Evolutionary conservation across 768 basidiomycete genomes (phyloP).

Genomic region (Fistulinella prunicolor): DNA sequence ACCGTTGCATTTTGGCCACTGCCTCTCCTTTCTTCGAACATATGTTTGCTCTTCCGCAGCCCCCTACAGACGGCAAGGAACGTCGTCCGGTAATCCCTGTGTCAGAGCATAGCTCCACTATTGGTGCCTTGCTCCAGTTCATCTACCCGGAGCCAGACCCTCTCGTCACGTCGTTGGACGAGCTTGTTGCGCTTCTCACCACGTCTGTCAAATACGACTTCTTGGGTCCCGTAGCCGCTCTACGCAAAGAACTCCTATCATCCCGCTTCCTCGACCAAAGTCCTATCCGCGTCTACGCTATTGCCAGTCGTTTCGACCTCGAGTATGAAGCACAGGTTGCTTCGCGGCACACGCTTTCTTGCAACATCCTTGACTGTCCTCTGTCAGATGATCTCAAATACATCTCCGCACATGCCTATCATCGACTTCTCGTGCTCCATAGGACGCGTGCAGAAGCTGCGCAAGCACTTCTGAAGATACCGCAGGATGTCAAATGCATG

Average conservation of each 20-base stretch:
- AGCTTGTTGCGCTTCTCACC: slow-evolving; percentile 47
- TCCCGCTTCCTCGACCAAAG: slow-evolving; percentile 44
- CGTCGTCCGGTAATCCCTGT: slow-evolving; percentile 50
- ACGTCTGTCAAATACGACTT: slow-evolving; percentile 69
- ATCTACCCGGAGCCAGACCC: slow-evolving; percentile 64
- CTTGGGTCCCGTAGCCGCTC: slow-evolving; percentile 38
- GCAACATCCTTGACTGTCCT: slow-evolving; percentile 54
- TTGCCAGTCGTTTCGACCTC: slow-evolving; percentile 63
- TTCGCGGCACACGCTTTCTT: slow-evolving; percentile 53
- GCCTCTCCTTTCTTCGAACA: slow-evolving; percentile 69
- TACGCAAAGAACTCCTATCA: slow-evolving; percentile 53
- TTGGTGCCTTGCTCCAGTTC: slow-evolving; percentile 54
- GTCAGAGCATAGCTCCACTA: slow-evolving; percentile 43
- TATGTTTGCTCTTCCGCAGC: slow-evolving; percentile 67
- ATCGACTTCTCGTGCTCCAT: slow-evolving; percentile 61
- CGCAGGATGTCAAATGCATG: slow-evolving; percentile 58
- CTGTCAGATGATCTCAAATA: slow-evolving; percentile 60
- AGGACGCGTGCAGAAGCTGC: slow-evolving; percentile 50
- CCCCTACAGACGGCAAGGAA: slow-evolving; percentile 25
- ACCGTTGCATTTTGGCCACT: slow-evolving; percentile 56
- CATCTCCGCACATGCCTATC: slow-evolving; percentile 68
- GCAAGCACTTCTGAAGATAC: slow-evolving; percentile 42
- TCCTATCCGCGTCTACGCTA: slow-evolving; percentile 66
- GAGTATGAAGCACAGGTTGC: slow-evolving; percentile 62
- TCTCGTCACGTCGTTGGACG: slow-evolving; percentile 47